Conservation (phyloP, 192 early-diverging fungal species). For the Umbelopsis vinacea region DNA sequence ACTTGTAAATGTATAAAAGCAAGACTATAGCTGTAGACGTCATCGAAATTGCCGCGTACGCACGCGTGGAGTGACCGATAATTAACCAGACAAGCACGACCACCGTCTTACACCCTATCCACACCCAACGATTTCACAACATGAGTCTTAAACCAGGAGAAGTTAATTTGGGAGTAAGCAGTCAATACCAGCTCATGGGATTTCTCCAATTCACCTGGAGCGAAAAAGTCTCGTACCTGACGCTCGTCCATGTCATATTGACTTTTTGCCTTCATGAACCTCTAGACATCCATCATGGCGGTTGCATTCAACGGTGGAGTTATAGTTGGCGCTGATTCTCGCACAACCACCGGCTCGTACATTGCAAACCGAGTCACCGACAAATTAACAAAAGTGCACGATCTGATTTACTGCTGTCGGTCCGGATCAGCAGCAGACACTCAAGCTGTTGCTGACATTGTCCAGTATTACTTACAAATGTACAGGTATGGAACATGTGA, state of each 20-base stretch:
- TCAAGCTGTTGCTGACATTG: slow-evolving; percentile 97
- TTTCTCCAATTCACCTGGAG: neutral
- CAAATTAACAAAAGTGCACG: slow-evolving; percentile 95
- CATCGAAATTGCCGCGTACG: slow-evolving; percentile 19
- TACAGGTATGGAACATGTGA: slow-evolving; percentile 62
- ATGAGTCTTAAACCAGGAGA: slow-evolving; percentile 89
- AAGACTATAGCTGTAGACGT: neutral
- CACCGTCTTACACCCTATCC: neutral
- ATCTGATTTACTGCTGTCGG: slow-evolving; percentile 96
- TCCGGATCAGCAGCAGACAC: slow-evolving; percentile 98
- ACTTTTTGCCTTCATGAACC: neutral
- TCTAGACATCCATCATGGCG: slow-evolving; percentile 97
- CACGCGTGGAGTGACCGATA: neutral
- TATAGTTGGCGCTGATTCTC: slow-evolving; percentile 95
- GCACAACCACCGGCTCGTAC: slow-evolving; percentile 95
- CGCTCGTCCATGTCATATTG: neutral
- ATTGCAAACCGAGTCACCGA: slow-evolving; percentile 98
- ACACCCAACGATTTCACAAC: neutral
- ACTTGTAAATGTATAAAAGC: too few species aligned
- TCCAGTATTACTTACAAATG: slow-evolving; percentile 94
- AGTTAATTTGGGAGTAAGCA: slow-evolving; percentile 89
- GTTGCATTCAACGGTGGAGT: slow-evolving; percentile 90
- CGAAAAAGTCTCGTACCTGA: slow-evolving; percentile 3
- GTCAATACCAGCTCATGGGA: neutral
- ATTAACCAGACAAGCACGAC: slow-evolving; percentile 14